Base-by-base conservation (phyloP, 495 filamentous ascomycete genomes). In the Xylaria cubensis region DNA sequence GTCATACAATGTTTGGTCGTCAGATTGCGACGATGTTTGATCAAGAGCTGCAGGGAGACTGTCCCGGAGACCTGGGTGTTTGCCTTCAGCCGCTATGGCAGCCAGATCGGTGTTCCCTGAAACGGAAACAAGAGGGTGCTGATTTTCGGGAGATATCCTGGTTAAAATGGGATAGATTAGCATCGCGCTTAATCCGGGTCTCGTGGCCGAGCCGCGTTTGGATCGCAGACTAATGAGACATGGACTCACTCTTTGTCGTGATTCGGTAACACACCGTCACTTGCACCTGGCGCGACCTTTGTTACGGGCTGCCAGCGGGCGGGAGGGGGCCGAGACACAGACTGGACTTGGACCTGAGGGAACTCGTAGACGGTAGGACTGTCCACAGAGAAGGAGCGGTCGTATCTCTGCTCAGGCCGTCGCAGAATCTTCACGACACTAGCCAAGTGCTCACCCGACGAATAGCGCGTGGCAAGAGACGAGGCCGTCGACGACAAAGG, bases 361-460 rank as follows among this genome's bases (percentile, higher is more conserved):
- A 87, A 88, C 72, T 88, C 86, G 81, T 88, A 87, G 64, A 89
- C 81, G 8, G 86, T 88, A 67, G 86, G 87, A 70, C 87, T 88
- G 74, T 89, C 87, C 58, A 87, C 74, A 12, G 86, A 85, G 76
- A 76, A 85, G 32, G 85, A 84, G 51, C 86, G 79, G n/a, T 81
- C 80, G 65, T 85, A 86, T 36, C 83, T 74, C 50, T 83, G 82
- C 56, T 87, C 85, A 9, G 87, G 86, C 36, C 77, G 75, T 39
- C 82, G 79, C 12, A 84, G 74, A 59, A 78, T 78, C 39, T 76
- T 77, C 21, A 77, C 73, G 48, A 50, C 41, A 29, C 76, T 64
- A 32, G 82, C 80, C 21, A 85, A 77, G 59, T 83, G 80, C 59
- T 83, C 81, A 44, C 75, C 79, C 15, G 84, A 81, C n/a, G 85